Base-by-base conservation (phyloP, 768 basidiomycete genomes). In the Cyclocybe aegerita region DNA sequence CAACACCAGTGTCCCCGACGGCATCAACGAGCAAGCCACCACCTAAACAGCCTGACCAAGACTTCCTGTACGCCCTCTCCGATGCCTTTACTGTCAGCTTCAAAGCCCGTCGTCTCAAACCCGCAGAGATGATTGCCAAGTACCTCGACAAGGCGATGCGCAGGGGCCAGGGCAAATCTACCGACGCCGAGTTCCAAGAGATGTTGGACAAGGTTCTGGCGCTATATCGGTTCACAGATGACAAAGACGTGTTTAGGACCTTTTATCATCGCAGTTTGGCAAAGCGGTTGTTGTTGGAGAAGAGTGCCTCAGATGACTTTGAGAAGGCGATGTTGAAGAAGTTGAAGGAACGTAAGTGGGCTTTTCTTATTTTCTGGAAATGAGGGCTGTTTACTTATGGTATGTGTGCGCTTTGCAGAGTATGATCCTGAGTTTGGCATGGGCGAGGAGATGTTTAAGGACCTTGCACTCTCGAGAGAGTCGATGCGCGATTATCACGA, bases 381-480 rank as follows among this genome's bases (percentile, higher is more conserved):
- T 15, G 17, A 36, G 7, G 37, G n/a, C 29, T n/a, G 11, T 12
- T 41, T 16, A 3, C 31, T 39, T 10, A 43, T 35, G n/a, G 9
- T 31, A 14, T 46, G 11, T 10, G 14, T 4, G 9, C 23, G 15
- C 47, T 43, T 48, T 39, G 40, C 60, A 96, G 96, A 88, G 46
- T 96, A 95, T 60, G 97, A 98, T 64, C 89, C 94, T 9, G 94
- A 96, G 53, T 98, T 98, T 61, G 90, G 88, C 7, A 89, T 88
- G 72, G 93, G 93, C 43, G 91, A 93, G 59, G 84, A 92, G 36
- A 96, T 98, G 96, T 96, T 98, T 73, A 93, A 85, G 53, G 94
- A 96, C 61, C 72, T 96, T 3, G 80, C 82, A 0, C 71, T 92
- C 12, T 95, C 92, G 1, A 68, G 82, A 45, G 92, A 95, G 49